Conservation (phyloP, 345 rosid genomes). For the Hevea brasiliensis region DNA sequence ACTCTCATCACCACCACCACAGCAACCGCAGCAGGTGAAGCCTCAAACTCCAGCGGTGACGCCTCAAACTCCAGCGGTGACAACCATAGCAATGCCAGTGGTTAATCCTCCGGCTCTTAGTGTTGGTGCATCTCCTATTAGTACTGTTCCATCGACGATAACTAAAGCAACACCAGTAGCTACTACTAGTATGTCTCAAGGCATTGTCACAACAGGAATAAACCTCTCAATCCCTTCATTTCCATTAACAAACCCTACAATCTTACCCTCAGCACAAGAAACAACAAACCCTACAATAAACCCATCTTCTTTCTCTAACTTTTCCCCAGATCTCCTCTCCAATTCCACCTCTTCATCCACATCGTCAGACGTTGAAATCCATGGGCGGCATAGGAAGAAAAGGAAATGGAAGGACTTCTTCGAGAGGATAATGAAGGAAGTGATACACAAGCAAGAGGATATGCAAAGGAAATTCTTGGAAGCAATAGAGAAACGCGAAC, state of each 20-base stretch:
- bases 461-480: slow-evolving; percentile 77
- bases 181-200: slow-evolving; percentile 8
- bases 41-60: slow-evolving; percentile 25
- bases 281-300: slow-evolving; percentile 14
- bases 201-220: slow-evolving; percentile 13
- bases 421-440: slow-evolving; percentile 64
- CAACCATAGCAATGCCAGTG: slow-evolving; percentile 16
- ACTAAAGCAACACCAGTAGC: not conserved
- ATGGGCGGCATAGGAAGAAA: slow-evolving; percentile 42
- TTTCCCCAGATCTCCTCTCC: slow-evolving; percentile 49
- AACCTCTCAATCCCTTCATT: slow-evolving; percentile 6
- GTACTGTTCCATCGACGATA: slow-evolving; percentile 40
- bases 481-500: slow-evolving; percentile 68
- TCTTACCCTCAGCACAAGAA: slow-evolving; percentile 10
- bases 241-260: slow-evolving; percentile 31
- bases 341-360: slow-evolving; percentile 70
- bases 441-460: slow-evolving; percentile 66
- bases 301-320: slow-evolving; percentile 31
- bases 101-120: slow-evolving; percentile 30
- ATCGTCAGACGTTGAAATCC: slow-evolving; percentile 51
- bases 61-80: slow-evolving; percentile 25
- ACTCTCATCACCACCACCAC: not conserved
- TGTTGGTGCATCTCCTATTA: not conserved
- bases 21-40: slow-evolving; percentile 22
- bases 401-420: slow-evolving; percentile 74